These are phyloP conservation scores for Eucalyptus grandis DNA, from an alignment of 345 rosid species.

Conservation along the genomic window DNA sequence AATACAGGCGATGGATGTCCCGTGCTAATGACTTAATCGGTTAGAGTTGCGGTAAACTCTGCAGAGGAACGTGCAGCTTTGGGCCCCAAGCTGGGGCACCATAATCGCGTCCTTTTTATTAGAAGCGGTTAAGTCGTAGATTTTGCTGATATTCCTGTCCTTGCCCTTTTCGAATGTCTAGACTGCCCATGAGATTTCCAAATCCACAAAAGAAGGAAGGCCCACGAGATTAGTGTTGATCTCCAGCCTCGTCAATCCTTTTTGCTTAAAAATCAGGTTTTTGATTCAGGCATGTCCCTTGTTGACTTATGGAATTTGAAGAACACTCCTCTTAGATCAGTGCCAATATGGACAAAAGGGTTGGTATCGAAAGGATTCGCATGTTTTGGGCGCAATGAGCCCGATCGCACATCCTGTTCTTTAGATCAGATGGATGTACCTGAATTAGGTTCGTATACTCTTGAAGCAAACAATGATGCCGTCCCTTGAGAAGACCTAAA, in stretches of 20 bases:
- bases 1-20: not conserved
- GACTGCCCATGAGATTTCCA: not conserved
- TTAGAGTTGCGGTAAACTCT: not conserved
- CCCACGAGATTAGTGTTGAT: not conserved
- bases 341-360: not conserved
- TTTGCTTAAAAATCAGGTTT: not conserved
- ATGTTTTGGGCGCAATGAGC: not conserved
- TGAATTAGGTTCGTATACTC: not conserved
- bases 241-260: not conserved
- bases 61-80: not conserved
- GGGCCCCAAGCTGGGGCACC: not conserved
- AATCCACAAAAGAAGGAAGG: not conserved
- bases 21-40: not conserved
- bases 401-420: no score
- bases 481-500: no score
- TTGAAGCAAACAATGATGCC: no score
- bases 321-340: not conserved
- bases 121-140: no score
- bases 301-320: not conserved
- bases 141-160: not conserved
- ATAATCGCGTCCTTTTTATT: not conserved
- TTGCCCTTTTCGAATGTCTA: not conserved
- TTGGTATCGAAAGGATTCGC: not conserved
- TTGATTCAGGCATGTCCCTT: not conserved
- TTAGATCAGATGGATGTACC: not conserved